Evolutionary conservation across 768 basidiomycete genomes (phyloP).

Genomic region (Tremella fuciformis): DNA sequence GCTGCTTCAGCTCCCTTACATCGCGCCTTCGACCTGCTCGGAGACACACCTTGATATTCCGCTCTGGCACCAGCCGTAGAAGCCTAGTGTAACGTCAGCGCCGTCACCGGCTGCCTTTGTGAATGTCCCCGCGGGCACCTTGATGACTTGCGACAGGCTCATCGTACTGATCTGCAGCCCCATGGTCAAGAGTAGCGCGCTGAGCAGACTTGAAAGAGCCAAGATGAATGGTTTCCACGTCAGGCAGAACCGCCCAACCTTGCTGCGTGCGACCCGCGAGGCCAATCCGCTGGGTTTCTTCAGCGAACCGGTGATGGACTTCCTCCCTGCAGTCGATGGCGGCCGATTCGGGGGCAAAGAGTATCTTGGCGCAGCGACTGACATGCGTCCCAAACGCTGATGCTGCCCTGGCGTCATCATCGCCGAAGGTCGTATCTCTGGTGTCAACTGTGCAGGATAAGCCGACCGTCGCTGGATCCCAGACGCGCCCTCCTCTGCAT

Average conservation of each 20-base stretch:
- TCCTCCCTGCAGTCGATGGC: background rate
- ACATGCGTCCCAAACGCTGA: slow-evolving; percentile 42
- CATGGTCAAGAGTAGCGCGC: slow-evolving; percentile 29
- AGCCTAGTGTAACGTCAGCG: slow-evolving; percentile 20
- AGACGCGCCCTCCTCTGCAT: background rate
- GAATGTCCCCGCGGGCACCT: slow-evolving; percentile 24
- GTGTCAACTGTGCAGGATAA: slow-evolving; percentile 1
- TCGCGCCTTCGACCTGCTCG: slow-evolving; percentile 1
- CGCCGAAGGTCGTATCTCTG: slow-evolving; percentile 1
- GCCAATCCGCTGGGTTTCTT: background rate
- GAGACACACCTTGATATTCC: slow-evolving; percentile 13
- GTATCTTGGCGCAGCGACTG: slow-evolving; percentile 36
- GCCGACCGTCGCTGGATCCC: slow-evolving; percentile 5
- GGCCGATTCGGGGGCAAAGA: slow-evolving; percentile 10
- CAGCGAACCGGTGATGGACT: background rate
- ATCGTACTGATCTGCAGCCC: slow-evolving; percentile 8
- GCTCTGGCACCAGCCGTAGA: slow-evolving; percentile 39
- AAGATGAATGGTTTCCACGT: slow-evolving; percentile 32
- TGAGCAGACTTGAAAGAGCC: slow-evolving; percentile 10
- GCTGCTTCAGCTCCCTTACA: background rate
- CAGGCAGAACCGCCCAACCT: slow-evolving; percentile 11
- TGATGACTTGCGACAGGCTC: slow-evolving; percentile 15
- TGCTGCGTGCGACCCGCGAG: background rate
- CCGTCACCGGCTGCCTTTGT: slow-evolving; percentile 12
- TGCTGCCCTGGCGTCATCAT: slow-evolving; percentile 26